Evolutionary conservation across 768 basidiomycete species (phyloP), one percentile per base, ranked within the genome.

Genomic region (Pleurotus cornucopiae): DNA sequence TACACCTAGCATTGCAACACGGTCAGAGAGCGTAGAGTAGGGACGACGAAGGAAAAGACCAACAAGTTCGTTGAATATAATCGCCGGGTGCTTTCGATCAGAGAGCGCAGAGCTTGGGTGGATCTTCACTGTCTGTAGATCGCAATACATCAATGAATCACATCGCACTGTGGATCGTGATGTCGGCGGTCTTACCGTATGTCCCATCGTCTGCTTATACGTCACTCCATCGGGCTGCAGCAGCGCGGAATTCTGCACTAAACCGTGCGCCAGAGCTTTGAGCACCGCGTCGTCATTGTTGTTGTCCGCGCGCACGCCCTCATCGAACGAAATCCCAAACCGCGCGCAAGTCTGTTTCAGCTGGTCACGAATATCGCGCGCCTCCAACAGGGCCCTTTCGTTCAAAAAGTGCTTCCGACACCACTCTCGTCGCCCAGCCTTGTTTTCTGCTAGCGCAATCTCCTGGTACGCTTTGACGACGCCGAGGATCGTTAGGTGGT

Each of bases 31-130:
- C 41, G 49, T 12, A 44, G 14, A 57, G 51, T 25, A 49, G 41
- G 48, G 23, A 55, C 13, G 14, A 2, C 1, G 45, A 34, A 1
- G 57, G 41, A 45, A 25, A 5, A 23, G 2, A 74, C 88, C 64
- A 59, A 97, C 96, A 66, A 99, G 72, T 66, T 99, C 97, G 67
- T 96, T 89, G 66, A 91, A 99, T 38, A 99, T 80, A 59, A 99
- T 93, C 4, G 88, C 92, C 0, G 86, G 85, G 0, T 86, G 82
- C 66, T 90, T 91, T 65, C 89, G 92, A 61, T 89, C 86, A 62
- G 80, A 82, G 63, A 98, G 66, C 2, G 83, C 79, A 26, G 95
- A 98, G 26, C 89, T 82, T 0, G 96, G 97, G 65, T 98, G 94
- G 18, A 99, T 89, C 68, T 95, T 96, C 56, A 98, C 78, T 20